These are phyloP conservation scores for Micromonas commoda DNA, from an alignment of 139 green algal genomes.

Conservation along the genomic window DNA sequence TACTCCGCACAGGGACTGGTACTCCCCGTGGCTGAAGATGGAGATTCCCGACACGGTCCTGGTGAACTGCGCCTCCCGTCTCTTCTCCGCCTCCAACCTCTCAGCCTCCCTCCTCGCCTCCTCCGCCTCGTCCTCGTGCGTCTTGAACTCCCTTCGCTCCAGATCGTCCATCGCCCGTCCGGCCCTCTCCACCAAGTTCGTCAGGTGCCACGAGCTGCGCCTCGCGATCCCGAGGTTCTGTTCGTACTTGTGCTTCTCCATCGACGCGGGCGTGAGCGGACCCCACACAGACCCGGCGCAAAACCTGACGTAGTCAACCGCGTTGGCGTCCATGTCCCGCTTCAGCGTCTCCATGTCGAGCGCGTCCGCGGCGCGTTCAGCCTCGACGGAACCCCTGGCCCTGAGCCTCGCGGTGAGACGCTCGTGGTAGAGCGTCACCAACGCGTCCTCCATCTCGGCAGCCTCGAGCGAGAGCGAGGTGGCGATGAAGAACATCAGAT, in stretches of 20 bases:
- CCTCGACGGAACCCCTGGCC: too few relatives aligned
- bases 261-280: not conserved
- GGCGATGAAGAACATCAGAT: not conserved
- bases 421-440: not conserved
- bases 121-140: too few relatives aligned
- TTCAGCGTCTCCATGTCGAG: not conserved
- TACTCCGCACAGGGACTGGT: too few relatives aligned
- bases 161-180: not conserved
- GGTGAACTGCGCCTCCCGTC: too few relatives aligned
- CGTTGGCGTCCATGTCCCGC: not conserved
- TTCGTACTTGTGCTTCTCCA: not conserved
- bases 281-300: not conserved
- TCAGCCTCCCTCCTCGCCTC: too few relatives aligned
- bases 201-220: not conserved
- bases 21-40: too few relatives aligned
- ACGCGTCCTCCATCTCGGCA: not conserved
- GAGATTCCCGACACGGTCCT: too few relatives aligned
- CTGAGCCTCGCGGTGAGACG: not conserved
- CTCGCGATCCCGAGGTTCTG: not conserved
- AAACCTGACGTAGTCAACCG: not conserved
- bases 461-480: not conserved
- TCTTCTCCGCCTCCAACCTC: too few relatives aligned
- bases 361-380: not conserved
- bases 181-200: not conserved
- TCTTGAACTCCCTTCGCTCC: too few relatives aligned